Base-by-base conservation (phyloP, 2,329 filamentous ascomycete species). In the Plectosphaerella plurivora region DNA sequence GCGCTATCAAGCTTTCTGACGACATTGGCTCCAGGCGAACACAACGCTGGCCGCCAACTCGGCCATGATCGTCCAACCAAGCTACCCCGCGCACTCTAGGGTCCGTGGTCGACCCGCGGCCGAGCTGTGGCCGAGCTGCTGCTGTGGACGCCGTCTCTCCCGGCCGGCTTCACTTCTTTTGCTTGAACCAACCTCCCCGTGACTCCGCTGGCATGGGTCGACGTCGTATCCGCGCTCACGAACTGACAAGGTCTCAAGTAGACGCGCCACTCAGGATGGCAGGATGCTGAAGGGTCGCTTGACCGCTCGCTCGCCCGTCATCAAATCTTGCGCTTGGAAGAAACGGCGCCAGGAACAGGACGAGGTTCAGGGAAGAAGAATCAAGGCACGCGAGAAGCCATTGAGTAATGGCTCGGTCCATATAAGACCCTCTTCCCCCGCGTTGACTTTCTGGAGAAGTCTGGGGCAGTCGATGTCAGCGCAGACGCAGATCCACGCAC, bases 191-290 rank as follows among this genome's bases (percentile, higher is more conserved):
- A 12, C 28, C 28, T 33, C 28, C 28, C 28, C 28, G 28, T 33
- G 28, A 33, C 28, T 33, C 28, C 28, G 28, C 28, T 8, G 7
- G 28, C 28, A 33, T 33, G 28, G 28, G 28, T 33, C 28, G 28
- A 33, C 28, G 28, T 33, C 28, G 28, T 33, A 33, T 33, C 28
- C 28, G 28, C 28, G 28, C 28, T 12, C 28, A 10, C 28, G 28
- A 22, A 33, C 28, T 33, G 28, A 33, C 28, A 9, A 33, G 28
- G 28, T 3, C 28, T 8, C 28, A 18, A 24, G 24, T 47, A 47
- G 45, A 47, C 45, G 45, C 45, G 33, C 45, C 45, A 47, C 22
- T 47, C 45, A 47, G 45, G 45, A 47, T 33, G 45, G 15, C 14
- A 7, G 18, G 28, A n/a, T 10, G n/a, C 24, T 14, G 14, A 35